Evolutionary conservation across 257 asterid genomes (phyloP).

Genomic region (Nicotiana undulata): DNA sequence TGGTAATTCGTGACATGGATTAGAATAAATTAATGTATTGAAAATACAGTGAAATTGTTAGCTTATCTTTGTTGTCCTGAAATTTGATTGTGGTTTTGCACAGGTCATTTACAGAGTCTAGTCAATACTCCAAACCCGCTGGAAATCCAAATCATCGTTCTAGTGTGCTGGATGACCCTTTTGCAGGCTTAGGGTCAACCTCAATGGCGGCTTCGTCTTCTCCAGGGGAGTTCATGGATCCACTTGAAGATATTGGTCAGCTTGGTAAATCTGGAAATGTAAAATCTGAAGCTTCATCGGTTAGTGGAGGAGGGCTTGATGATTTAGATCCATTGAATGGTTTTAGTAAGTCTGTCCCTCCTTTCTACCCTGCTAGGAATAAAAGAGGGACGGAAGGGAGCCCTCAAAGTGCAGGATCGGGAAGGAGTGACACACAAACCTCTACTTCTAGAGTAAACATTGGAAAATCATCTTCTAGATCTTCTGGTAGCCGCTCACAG

Average conservation of each 20-base stretch:
- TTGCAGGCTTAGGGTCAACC: constrained; percentile 59
- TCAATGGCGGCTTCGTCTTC: constrained; percentile 46
- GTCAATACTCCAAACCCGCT: constrained; percentile 49
- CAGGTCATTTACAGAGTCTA: constrained; percentile 67
- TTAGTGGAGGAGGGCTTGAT: constrained; percentile 61
- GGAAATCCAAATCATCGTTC: constrained; percentile 38
- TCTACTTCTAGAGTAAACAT: constrained; percentile 38
- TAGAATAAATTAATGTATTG: background rate
- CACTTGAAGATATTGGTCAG: constrained; percentile 59
- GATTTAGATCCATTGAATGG: constrained; percentile 68
- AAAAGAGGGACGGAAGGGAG: constrained; percentile 44
- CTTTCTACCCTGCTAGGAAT: constrained; percentile 51
- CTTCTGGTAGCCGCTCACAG: constrained; percentile 45
- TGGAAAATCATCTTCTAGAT: constrained; percentile 45
- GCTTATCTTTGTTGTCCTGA: constrained; percentile 1
- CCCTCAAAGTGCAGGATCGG: constrained; percentile 41
- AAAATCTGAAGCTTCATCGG: constrained; percentile 46
- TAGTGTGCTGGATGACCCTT: constrained; percentile 56
- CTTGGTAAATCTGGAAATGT: constrained; percentile 52
- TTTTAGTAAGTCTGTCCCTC: constrained; percentile 43
- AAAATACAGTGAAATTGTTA: background rate
- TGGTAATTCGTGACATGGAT: background rate
- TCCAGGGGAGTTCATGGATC: constrained; percentile 48
- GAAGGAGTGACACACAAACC: constrained; percentile 27
- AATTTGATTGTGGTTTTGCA: constrained; percentile 9